Evolutionary conservation across 192 early-diverging fungal species (phyloP), one percentile per base, ranked within the genome.

Genomic region (Coemansia sp.): DNA sequence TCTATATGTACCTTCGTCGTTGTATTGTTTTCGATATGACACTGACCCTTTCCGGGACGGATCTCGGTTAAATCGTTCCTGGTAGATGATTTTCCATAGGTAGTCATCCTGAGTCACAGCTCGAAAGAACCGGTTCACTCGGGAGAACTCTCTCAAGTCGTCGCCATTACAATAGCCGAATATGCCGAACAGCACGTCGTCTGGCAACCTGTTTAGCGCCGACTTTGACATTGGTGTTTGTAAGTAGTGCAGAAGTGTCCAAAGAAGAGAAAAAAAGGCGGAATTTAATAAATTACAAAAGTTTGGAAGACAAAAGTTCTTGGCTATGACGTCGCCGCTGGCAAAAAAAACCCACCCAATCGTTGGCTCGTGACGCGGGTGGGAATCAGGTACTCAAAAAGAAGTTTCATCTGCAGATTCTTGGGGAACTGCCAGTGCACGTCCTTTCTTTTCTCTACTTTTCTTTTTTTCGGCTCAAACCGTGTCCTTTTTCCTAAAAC

Each of bases 151-250:
- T 2, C 61, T 65, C 34, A 83, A 20, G 44, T 83, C 80, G 33
- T 78, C 66, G 38, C 80, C 76, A n/a, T 83, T 78, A 70, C 76
- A 78, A 29, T 66, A 65, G 33, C 61, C 33, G 22, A 83, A 78
- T 57, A 83, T 43, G 29, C 36, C 2, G 27, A 78, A 60, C 36
- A 75, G 66, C 11, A 83, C 69, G 4, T 83, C 76, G 40, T 78
- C 65, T 2, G 76, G 72, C 40, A 83, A 61, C 38, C 31, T 16
- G 38, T 16, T 33, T 24, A 41, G 50, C 15, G 29, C 46, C 27
- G 53, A 16, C 53, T 27, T 31, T 33, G 29, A n/a, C 57, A 60
- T 60, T 7, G 57, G 6, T 60, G 33, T 16, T 55, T 55, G 5
- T 13, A 29, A 55, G 11, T 27, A 29, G 24, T 1, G 12, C 29